A percentile compares a stretch with the other conserved stretches of the same genome.
Evolutionary conservation across 352 stramenopile genomes (phyloP).

Genomic region (Phytophthora aleatoria): DNA sequence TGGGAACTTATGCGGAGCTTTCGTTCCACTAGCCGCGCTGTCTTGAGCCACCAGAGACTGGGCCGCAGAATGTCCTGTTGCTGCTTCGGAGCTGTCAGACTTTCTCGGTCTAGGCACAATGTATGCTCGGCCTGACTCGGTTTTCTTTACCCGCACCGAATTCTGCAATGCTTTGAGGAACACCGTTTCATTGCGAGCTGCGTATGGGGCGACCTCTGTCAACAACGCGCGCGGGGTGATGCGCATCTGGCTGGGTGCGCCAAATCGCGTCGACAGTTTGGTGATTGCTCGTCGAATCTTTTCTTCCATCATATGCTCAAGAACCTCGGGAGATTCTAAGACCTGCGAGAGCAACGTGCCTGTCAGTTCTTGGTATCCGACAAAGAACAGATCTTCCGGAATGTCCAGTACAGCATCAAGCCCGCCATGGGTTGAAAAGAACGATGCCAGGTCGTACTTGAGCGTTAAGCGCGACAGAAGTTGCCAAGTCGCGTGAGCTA

Average conservation of each 20-base stretch:
- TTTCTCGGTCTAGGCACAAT: constrained; percentile 56
- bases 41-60: constrained; percentile 18
- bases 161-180: constrained; percentile 78
- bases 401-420: constrained; percentile 69
- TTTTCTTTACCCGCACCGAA: constrained; percentile 78
- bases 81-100: constrained; percentile 21
- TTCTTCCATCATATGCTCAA: constrained; percentile 89
- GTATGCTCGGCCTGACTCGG: constrained; percentile 80
- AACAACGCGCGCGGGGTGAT: constrained; percentile 83
- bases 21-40: constrained; percentile 31
- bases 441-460: constrained; percentile 73
- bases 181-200: constrained; percentile 74
- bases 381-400: constrained; percentile 48
- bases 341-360: constrained; percentile 71
- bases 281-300: constrained; percentile 79
- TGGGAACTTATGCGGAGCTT: constrained; percentile 52
- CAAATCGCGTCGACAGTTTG: constrained; percentile 77
- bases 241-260: constrained; percentile 72
- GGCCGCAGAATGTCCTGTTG: constrained; percentile 1
- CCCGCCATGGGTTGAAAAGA: constrained; percentile 55
- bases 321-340: constrained; percentile 80
- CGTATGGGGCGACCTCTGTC: constrained; percentile 76
- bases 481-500: constrained; percentile 77
- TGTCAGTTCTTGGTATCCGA: constrained; percentile 77
- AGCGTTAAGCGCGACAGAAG: constrained; percentile 69